phyloP scores from a whole-genome alignment of 805 yeast species.

The Yarrowia porcina region DNA sequence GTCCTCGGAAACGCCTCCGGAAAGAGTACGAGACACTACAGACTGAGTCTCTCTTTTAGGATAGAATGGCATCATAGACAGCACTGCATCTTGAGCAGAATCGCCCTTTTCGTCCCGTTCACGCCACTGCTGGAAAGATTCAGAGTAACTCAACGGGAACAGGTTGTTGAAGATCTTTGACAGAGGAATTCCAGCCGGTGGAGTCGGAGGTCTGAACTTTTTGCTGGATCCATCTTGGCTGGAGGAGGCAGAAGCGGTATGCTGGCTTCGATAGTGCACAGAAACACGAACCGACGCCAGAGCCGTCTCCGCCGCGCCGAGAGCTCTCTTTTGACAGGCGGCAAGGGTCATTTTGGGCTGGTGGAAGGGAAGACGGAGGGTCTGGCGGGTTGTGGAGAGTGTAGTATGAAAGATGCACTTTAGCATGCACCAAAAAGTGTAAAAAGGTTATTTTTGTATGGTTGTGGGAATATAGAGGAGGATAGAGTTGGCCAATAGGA shows the following conservation, averaged over 20 bases:
- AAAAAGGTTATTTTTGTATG: neutral
- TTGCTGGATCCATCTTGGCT: neutral
- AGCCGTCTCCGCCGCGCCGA: neutral
- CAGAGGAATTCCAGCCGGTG: slow-evolving; percentile 40
- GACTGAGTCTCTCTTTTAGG: slow-evolving; percentile 30
- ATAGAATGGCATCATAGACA: slow-evolving; percentile 53
- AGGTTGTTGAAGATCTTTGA: slow-evolving; percentile 33
- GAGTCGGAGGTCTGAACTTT: slow-evolving; percentile 34
- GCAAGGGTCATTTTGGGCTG: neutral
- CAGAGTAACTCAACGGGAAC: slow-evolving; percentile 40
- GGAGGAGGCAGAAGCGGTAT: neutral
- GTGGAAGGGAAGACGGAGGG: neutral
- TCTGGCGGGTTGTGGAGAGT: neutral
- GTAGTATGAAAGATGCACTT: neutral
- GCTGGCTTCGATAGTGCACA: neutral
- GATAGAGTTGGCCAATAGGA: neutral
- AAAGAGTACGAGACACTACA: neutral
- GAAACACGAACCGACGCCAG: neutral
- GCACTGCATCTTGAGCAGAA: slow-evolving; percentile 48
- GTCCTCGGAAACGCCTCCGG: neutral
- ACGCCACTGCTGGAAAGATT: slow-evolving; percentile 47
- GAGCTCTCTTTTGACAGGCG: slow-evolving; percentile 7
- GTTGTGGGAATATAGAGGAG: neutral
- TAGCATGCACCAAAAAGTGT: neutral
- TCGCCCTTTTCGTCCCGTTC: slow-evolving; percentile 37